phyloP scores from a whole-genome alignment of 192 early-diverging fungal species.

The Backusella tuberculispora region DNA sequence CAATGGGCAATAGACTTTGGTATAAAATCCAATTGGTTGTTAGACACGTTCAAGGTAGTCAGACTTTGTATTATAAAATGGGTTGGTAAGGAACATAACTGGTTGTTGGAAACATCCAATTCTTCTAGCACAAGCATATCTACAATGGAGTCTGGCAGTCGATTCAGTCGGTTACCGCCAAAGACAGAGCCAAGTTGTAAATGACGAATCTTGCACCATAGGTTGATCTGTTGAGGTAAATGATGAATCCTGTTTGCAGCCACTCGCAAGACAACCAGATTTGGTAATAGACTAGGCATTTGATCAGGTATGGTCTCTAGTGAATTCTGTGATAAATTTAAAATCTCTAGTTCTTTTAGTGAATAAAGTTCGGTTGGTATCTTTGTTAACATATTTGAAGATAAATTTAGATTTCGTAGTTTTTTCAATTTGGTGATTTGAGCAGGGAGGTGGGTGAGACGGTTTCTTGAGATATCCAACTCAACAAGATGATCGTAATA shows the following conservation, averaged over 20 bases:
- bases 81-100: slow-evolving; percentile 45
- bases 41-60: slow-evolving; percentile 42
- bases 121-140: slow-evolving; percentile 50
- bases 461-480: slow-evolving; percentile 59
- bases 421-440: slow-evolving; percentile 40
- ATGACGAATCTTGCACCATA: slow-evolving; percentile 46
- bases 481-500: slow-evolving; percentile 42
- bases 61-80: slow-evolving; percentile 27
- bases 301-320: slow-evolving; percentile 43
- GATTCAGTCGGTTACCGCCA: slow-evolving; percentile 50
- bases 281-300: slow-evolving; percentile 42
- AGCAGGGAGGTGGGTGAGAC: slow-evolving; percentile 44
- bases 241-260: slow-evolving; percentile 50
- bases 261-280: slow-evolving; percentile 44
- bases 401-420: slow-evolving; percentile 49
- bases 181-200: slow-evolving; percentile 56
- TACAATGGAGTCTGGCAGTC: slow-evolving; percentile 46
- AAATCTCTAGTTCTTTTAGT: slow-evolving; percentile 45
- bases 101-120: slow-evolving; percentile 57
- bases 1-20: slow-evolving; percentile 53
- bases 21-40: slow-evolving; percentile 55
- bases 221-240: slow-evolving; percentile 39
- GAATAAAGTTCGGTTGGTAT: slow-evolving; percentile 52
- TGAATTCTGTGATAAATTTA: slow-evolving; percentile 56
- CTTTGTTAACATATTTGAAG: slow-evolving; percentile 50